phyloP scores from a whole-genome alignment of 495 filamentous ascomycete species.

The Hypoxylon intermedium region DNA sequence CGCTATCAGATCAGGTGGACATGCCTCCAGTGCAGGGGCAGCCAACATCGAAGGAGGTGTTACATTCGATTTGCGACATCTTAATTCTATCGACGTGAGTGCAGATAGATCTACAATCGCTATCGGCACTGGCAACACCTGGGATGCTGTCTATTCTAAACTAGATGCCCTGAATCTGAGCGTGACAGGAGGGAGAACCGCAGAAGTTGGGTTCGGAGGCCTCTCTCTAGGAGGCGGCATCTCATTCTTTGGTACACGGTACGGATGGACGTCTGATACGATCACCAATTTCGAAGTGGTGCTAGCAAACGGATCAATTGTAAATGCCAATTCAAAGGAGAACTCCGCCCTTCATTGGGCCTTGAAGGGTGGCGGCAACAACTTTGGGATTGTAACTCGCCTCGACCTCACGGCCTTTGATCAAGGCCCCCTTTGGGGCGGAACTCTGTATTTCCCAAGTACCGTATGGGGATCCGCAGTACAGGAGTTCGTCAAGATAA shows the following conservation, averaged over 20 bases:
- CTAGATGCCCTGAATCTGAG: slow-evolving; percentile 45
- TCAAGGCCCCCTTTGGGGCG: slow-evolving; percentile 30
- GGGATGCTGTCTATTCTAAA: slow-evolving; percentile 45
- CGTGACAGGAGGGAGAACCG: slow-evolving; percentile 48
- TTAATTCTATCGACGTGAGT: slow-evolving; percentile 33
- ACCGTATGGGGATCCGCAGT: slow-evolving; percentile 2
- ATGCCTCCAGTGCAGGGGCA: slow-evolving; percentile 43
- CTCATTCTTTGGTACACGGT: slow-evolving; percentile 51
- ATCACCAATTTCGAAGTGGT: slow-evolving; percentile 63
- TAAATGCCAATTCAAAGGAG: slow-evolving; percentile 46
- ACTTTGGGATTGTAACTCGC: slow-evolving; percentile 62
- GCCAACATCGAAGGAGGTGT: slow-evolving; percentile 51
- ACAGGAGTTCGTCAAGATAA: slow-evolving; percentile 19
- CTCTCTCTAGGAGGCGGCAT: slow-evolving; percentile 57
- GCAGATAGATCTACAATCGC: slow-evolving; percentile 22
- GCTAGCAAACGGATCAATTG: slow-evolving; percentile 61
- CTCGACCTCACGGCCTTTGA: slow-evolving; percentile 36
- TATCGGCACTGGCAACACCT: slow-evolving; percentile 44
- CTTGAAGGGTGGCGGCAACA: slow-evolving; percentile 61
- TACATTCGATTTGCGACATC: slow-evolving; percentile 50
- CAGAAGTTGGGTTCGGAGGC: slow-evolving; percentile 50
- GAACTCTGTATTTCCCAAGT: neutral
- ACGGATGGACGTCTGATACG: slow-evolving; percentile 61
- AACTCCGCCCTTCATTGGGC: slow-evolving; percentile 60
- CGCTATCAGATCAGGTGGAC: slow-evolving; percentile 56